These are phyloP conservation scores for Ambrosia hybrid DNA, from an alignment of 140 eudicot genomes.

Conservation along the genomic window DNA sequence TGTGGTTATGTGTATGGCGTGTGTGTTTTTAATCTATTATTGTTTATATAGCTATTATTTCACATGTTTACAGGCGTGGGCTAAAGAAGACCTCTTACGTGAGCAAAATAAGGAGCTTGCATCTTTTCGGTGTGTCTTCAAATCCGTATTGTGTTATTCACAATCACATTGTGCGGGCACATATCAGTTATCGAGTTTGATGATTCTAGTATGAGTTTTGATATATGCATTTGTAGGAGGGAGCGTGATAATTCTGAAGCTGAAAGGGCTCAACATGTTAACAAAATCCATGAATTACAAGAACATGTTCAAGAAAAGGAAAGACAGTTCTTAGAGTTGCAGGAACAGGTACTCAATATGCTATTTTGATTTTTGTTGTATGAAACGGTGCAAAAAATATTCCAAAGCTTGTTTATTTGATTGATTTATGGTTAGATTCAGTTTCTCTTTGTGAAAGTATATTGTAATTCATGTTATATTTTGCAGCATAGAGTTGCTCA, in stretches of 20 bases:
- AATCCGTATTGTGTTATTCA: background rate
- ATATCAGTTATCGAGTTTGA: background rate
- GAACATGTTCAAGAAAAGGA: constrained; percentile 91
- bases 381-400: background rate
- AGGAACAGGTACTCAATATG: constrained; percentile 68
- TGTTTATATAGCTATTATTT: background rate
- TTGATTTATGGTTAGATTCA: constrained; percentile 5
- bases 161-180: background rate
- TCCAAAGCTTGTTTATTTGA: background rate
- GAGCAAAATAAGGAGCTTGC: constrained; percentile 88
- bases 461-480: background rate
- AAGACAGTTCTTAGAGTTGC: constrained; percentile 70
- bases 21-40: background rate
- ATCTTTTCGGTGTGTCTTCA: constrained; percentile 49
- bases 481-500: constrained; percentile 83
- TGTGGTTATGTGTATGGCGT: constrained; percentile 2
- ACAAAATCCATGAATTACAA: constrained; percentile 89
- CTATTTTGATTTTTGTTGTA: background rate
- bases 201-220: constrained; percentile 6
- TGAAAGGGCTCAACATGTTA: constrained; percentile 81
- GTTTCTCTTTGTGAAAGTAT: background rate
- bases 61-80: constrained; percentile 73
- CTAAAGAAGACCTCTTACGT: constrained; percentile 86
- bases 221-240: constrained; percentile 53
- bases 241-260: constrained; percentile 86